Base-by-base conservation (phyloP, 2,329 filamentous ascomycete species). In the Epichloe sp. region DNA sequence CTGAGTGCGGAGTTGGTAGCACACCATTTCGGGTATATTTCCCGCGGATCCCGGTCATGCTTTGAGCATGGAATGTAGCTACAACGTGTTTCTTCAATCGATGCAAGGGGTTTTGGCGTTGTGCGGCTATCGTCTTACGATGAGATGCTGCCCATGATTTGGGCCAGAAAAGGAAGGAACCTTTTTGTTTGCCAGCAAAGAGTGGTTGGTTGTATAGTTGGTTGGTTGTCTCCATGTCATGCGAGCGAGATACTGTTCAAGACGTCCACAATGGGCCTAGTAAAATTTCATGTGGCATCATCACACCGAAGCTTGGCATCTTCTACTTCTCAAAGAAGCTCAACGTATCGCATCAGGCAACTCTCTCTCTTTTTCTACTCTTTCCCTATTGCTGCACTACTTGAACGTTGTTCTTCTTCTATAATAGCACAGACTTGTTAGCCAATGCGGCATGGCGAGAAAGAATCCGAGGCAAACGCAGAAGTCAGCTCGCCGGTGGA, bases 361-460 rank as follows among this genome's bases (percentile, higher is more conserved):
- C 55, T 34, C 36, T 55, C 54, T 40, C 54, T 40, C 75, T 55
- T 31, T 8, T 54, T 40, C 75, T 67, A 85, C 54, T 40, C 75
- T 55, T 31, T 8, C 54, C 37, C 75, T 67, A 85, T 69, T 86
- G 85, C 71, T 89, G 85, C 55, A 93, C 86, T 56, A 91, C 84
- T 66, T 91, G 86, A 48, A 93, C 79, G 62, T 91, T 91, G 71
- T 93, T 88, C 80, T 89, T 90, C 68, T 89, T 90, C 86, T 90
- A 68, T 31, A 31, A 11, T 65, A 37, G 15, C 14, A 44, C 19
- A 23, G 3, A 44, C 11, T 17, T 31, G n/a, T 49, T 26, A 49
- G 47, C 17, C 7, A 34, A n/a, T 17, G n/a, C n/a, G n/a, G 1
- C 38, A 17, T 10, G 5, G 6, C 41, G 36, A 31, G 11, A 3